Conservation (phyloP, 148 eudicot species). For the Chenopodium suecicum region DNA sequence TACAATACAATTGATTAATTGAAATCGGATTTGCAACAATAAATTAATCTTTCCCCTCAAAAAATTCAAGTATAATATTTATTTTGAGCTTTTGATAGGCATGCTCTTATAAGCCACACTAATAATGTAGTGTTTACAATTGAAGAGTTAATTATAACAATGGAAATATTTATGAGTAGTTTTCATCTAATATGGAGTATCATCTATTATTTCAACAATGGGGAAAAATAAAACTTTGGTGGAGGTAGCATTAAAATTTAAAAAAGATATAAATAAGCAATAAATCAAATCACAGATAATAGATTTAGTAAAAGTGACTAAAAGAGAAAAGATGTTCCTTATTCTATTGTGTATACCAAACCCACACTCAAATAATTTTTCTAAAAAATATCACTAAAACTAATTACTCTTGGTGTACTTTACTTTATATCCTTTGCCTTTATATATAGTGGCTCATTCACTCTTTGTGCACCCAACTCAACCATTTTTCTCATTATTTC, state of each 20-base stretch:
- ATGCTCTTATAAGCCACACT: too few species aligned
- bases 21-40: too few species aligned
- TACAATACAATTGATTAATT: too few species aligned
- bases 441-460: conserved; percentile 24
- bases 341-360: conserved; percentile 11
- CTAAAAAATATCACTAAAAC: conserved; percentile 7
- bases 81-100: too few species aligned
- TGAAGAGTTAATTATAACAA: too few species aligned
- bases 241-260: conserved; percentile 10
- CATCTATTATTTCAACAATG: background rate
- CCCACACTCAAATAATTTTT: conserved; percentile 10
- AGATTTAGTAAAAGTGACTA: background rate
- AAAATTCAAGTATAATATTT: too few species aligned
- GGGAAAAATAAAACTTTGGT: background rate
- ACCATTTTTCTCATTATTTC: background rate
- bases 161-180: too few species aligned
- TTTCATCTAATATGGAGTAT: too few species aligned
- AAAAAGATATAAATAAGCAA: conserved; percentile 4
- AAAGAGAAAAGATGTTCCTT: conserved; percentile 13
- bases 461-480: background rate
- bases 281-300: background rate
- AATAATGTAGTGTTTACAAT: too few species aligned
- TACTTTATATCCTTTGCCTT: conserved; percentile 22
- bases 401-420: background rate
- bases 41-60: too few species aligned